A percentile compares a stretch with the other conserved stretches of the same genome.
phyloP scores from a whole-genome alignment of 164 flowering plant genomes.

The Stephania cephalantha region DNA sequence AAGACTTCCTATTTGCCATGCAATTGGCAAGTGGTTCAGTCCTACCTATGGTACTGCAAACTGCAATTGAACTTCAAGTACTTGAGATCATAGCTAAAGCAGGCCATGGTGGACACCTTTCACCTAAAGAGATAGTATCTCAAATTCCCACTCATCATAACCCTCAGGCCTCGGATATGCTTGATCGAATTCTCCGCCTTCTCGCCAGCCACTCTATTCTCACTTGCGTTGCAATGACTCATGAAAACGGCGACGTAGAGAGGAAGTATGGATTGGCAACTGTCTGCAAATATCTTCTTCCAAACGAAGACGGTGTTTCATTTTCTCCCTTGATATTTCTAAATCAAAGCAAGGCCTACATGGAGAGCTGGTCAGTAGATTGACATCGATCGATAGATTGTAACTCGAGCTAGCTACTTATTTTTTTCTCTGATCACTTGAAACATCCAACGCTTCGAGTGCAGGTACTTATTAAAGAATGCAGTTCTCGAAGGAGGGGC shows the following conservation, averaged over 20 bases:
- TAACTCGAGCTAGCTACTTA: too few species aligned
- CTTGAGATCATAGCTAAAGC: slow-evolving; percentile 60
- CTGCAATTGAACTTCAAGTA: slow-evolving; percentile 65
- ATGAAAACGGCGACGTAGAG: slow-evolving; percentile 41
- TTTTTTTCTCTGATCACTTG: too few species aligned
- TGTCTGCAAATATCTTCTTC: slow-evolving; percentile 56
- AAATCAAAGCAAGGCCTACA: slow-evolving; percentile 74
- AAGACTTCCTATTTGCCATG: slow-evolving; percentile 53
- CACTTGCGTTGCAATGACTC: slow-evolving; percentile 25
- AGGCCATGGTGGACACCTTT: slow-evolving; percentile 40
- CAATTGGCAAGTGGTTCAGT: slow-evolving; percentile 53
- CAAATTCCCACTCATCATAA: slow-evolving; percentile 49
- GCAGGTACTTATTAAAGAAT: slow-evolving; percentile 75
- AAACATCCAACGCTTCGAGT: background rate
- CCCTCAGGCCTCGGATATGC: slow-evolving; percentile 59
- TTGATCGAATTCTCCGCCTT: slow-evolving; percentile 71
- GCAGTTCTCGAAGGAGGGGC: slow-evolving; percentile 80
- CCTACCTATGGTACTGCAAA: slow-evolving; percentile 65
- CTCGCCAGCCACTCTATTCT: slow-evolving; percentile 60
- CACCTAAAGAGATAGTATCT: slow-evolving; percentile 52
- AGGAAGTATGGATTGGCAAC: slow-evolving; percentile 67
- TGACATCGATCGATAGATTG: too few species aligned
- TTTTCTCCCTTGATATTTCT: slow-evolving; percentile 50
- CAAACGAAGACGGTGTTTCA: slow-evolving; percentile 62
- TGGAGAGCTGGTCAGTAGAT: slow-evolving; percentile 73